These are phyloP conservation scores for Xylaria longipes DNA, from an alignment of 495 filamentous ascomycete species.

Conservation along the genomic window DNA sequence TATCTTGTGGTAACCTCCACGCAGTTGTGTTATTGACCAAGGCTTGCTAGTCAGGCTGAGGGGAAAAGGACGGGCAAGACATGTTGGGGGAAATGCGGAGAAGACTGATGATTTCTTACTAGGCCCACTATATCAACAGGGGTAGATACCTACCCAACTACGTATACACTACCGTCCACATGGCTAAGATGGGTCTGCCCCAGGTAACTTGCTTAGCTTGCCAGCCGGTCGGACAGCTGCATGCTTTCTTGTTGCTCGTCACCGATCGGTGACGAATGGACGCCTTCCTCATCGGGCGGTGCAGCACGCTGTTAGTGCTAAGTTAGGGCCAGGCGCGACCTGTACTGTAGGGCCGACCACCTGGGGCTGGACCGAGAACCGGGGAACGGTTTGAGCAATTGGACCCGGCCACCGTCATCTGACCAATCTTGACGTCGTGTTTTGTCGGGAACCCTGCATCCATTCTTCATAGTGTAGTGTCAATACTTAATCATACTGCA, in stretches of 20 bases:
- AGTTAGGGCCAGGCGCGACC: background rate
- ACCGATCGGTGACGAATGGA: constrained; percentile 3
- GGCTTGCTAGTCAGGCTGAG: background rate
- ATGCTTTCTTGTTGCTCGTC: background rate
- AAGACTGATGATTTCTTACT: background rate
- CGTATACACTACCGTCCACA: background rate
- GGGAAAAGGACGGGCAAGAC: background rate
- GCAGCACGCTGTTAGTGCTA: background rate
- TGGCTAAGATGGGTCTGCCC: background rate
- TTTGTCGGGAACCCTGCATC: constrained; percentile 16
- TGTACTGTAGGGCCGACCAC: background rate
- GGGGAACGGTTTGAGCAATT: background rate
- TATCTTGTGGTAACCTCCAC: background rate
- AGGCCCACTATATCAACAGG: background rate
- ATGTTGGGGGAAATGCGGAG: constrained; percentile 12
- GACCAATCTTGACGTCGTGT: constrained; percentile 19
- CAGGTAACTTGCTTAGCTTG: background rate
- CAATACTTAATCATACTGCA: background rate
- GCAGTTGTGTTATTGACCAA: background rate
- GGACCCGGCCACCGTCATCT: constrained; percentile 6
- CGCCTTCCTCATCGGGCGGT: constrained; percentile 17
- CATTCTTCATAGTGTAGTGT: background rate
- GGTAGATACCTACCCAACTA: background rate
- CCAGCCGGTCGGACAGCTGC: background rate
- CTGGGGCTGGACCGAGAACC: constrained; percentile 6